Evolutionary conservation across 352 stramenopile species (phyloP), one percentile per base, ranked within the genome.

Genomic region (Elongisporangium anandrum): DNA sequence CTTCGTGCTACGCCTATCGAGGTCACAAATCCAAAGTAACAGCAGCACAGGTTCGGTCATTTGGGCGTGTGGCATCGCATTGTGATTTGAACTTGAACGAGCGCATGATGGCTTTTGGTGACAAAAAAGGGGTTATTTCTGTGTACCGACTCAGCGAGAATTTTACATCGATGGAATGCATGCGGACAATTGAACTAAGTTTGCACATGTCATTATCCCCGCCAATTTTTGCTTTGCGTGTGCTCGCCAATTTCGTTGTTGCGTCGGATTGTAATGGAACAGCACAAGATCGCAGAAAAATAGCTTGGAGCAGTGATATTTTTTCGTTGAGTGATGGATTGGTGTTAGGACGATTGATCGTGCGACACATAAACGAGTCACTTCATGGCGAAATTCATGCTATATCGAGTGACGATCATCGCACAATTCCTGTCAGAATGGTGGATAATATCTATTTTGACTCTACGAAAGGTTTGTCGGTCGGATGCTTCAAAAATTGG

Each of bases 251-350:
- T 7, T 7, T 7, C 24, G 3, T 29, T 29, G 24, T 7, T 29
- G 7, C 7, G 3, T 7, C 7, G 24, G 24, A 29, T 7, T 29
- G 7, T 29, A 7, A 29, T 29, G 24, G 24, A 29, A 29, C 7
- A 7, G 24, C 24, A 7, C 24, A 29, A 29, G 21, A n/a, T 10
- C 10, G 20, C 4, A 5, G 16, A 15, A 15, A 17, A 26, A 19
- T 16, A 19, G 2, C 8, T 17, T 13, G 15, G 2, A 61, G 48
- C 15, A 66, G 29, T 50, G 65, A 64, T 3, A 19, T 72, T 2
- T 68, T 81, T 23, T 23, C 57, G 17, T 59, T 68, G 13, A 63
- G 69, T 6, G 68, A 76, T 38, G 70, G 66, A 34, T 58, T 80
- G 53, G 65, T 80, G 1, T 26, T 85, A 6, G 62, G 69, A n/a